Percentiles rank a stretch among this genome's conserved stretches.
Conservation (phyloP, 768 basidiomycete species). For the Suillus clintonianus region DNA sequence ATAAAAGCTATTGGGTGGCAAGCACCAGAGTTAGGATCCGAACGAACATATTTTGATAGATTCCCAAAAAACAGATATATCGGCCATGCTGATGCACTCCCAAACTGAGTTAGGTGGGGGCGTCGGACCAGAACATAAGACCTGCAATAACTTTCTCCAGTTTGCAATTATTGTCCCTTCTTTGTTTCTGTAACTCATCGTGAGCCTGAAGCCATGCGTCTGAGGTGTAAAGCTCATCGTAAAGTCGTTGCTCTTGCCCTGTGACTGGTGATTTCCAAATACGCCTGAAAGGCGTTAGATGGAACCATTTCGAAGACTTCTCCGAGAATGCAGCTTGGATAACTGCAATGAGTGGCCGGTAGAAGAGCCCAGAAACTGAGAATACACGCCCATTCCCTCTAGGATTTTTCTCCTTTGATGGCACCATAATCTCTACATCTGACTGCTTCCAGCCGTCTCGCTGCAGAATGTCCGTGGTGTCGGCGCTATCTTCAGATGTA, state of each 20-base stretch:
- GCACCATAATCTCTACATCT: constrained; percentile 2
- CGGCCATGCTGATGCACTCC: constrained; percentile 40
- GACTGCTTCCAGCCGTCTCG: neutral
- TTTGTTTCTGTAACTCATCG: constrained; percentile 26
- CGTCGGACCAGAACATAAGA: constrained; percentile 4
- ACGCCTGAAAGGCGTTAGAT: constrained; percentile 32
- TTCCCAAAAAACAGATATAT: constrained; percentile 42
- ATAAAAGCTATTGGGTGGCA: constrained; percentile 47
- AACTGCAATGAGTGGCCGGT: constrained; percentile 20
- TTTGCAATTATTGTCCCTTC: constrained; percentile 20
- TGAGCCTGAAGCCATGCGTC: constrained; percentile 34
- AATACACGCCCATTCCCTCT: neutral
- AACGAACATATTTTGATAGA: constrained; percentile 41
- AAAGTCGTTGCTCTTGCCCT: constrained; percentile 12
- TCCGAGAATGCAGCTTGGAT: constrained; percentile 19
- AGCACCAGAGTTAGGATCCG: constrained; percentile 29
- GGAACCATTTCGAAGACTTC: constrained; percentile 19
- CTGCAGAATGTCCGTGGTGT: neutral
- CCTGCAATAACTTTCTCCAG: constrained; percentile 11
- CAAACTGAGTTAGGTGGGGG: constrained; percentile 24
- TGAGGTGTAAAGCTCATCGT: constrained; percentile 33
- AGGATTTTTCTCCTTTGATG: neutral
- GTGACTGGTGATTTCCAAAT: constrained; percentile 12
- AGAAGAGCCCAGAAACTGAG: constrained; percentile 23
- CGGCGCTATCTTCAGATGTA: neutral